These are phyloP conservation scores for Gloeopeniophorella convolvens DNA, from an alignment of 768 basidiomycete species.

Conservation along the genomic window DNA sequence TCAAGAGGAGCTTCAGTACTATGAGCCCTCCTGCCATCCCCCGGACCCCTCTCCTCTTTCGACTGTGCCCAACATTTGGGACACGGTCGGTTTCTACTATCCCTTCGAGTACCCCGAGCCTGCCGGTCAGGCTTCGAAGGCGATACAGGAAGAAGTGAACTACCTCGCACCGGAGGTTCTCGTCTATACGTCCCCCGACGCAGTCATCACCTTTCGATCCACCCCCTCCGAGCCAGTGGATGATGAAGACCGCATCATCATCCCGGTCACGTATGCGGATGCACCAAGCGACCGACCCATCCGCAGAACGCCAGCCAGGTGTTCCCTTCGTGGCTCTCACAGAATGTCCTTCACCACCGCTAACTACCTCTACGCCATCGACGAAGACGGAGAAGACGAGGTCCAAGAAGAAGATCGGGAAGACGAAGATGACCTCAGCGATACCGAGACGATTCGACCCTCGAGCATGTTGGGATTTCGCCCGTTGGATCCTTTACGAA, in stretches of 20 bases:
- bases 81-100: not conserved
- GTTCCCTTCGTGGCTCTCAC: too few relatives aligned
- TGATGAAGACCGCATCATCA: too few relatives aligned
- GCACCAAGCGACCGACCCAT: too few relatives aligned
- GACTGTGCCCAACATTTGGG: constrained; percentile 1
- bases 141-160: not conserved
- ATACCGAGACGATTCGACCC: constrained; percentile 5
- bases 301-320: too few relatives aligned
- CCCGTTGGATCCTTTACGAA: not conserved
- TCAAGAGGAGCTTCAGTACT: not conserved
- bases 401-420: not conserved
- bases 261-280: too few relatives aligned
- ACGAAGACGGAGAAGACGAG: constrained; percentile 1
- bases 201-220: too few relatives aligned
- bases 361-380: constrained; percentile 4
- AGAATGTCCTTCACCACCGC: too few relatives aligned
- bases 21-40: not conserved
- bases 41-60: not conserved
- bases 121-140: not conserved
- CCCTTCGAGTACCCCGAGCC: not conserved
- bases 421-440: constrained; percentile 1
- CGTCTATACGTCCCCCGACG: too few relatives aligned
- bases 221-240: too few relatives aligned
- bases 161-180: too few relatives aligned
- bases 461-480: not conserved